Percentiles rank a stretch among this genome's conserved stretches.
These are phyloP conservation scores for Phycomyces blakesleeanus DNA, from an alignment of 192 early-diverging fungal species.

Conservation along the genomic window DNA sequence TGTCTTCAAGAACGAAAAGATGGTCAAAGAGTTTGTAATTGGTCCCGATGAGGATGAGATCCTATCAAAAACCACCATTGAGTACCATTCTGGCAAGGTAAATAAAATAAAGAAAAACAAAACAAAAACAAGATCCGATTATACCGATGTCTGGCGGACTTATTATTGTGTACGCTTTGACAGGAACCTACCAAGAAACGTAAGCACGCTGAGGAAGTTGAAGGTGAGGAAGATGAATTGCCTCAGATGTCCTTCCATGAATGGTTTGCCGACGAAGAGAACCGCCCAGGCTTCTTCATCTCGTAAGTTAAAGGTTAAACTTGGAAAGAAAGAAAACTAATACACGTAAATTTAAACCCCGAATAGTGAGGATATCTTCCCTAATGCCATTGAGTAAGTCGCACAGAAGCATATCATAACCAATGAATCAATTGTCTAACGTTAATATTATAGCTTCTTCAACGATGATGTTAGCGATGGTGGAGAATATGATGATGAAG, in stretches of 20 bases:
- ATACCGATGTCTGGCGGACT: not conserved
- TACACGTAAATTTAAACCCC: not conserved
- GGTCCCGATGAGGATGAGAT: slow-evolving; percentile 18
- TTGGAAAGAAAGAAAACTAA: not conserved
- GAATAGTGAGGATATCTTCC: slow-evolving; percentile 34
- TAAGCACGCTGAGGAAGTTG: slow-evolving; percentile 21
- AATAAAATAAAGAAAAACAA: not conserved
- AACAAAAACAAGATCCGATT: not conserved
- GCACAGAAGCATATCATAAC: not conserved
- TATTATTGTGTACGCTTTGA: not conserved
- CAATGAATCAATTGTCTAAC: not conserved
- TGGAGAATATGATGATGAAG: slow-evolving; percentile 20
- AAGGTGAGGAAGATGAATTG: slow-evolving; percentile 6
- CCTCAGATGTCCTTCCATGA: slow-evolving; percentile 17
- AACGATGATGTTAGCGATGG: slow-evolving; percentile 7
- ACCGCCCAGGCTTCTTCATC: slow-evolving; percentile 12
- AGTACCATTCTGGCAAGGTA: slow-evolving; percentile 30
- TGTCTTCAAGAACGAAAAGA: slow-evolving; percentile 31
- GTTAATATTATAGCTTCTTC: slow-evolving; percentile 7
- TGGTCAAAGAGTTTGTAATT: slow-evolving; percentile 31
- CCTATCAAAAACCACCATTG: slow-evolving; percentile 21
- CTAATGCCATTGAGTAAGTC: slow-evolving; percentile 25
- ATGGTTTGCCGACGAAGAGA: slow-evolving; percentile 30
- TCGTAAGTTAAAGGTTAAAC: not conserved
- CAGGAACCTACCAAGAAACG: slow-evolving; percentile 26